Evolutionary conservation across 2,329 filamentous ascomycete genomes (phyloP).

Genomic region (Penicillium sp.): DNA sequence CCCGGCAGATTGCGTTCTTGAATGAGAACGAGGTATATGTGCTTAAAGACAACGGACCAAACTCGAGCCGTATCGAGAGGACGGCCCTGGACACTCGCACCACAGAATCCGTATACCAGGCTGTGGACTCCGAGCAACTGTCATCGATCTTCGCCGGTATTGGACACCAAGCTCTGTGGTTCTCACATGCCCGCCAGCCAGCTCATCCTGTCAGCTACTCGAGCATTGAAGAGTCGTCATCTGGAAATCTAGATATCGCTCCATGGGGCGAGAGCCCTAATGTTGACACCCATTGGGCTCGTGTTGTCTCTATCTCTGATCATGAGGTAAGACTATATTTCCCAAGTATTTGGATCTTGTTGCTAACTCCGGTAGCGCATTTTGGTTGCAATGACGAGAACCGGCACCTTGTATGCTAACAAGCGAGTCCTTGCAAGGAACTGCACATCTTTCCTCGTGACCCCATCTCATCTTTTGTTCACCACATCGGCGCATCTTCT

Average conservation of each 20-base stretch:
- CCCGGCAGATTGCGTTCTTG: constrained; percentile 48
- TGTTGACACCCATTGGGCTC: constrained; percentile 39
- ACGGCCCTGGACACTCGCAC: constrained; percentile 34
- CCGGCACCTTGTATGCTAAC: constrained; percentile 76
- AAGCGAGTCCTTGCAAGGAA: constrained; percentile 72
- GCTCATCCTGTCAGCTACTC: constrained; percentile 31
- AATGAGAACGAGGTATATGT: constrained; percentile 43
- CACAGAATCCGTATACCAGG: constrained; percentile 29
- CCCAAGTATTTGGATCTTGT: neutral
- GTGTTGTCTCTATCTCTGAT: constrained; percentile 34
- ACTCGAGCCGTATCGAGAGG: constrained; percentile 28
- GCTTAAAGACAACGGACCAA: constrained; percentile 35
- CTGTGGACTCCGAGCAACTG: constrained; percentile 33
- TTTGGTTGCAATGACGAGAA: constrained; percentile 66
- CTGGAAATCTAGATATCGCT: constrained; percentile 15
- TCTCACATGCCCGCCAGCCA: constrained; percentile 29
- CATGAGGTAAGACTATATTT: constrained; percentile 34
- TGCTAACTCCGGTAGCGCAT: constrained; percentile 38
- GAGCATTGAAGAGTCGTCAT: constrained; percentile 17
- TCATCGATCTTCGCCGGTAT: constrained; percentile 37
- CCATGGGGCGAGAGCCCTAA: constrained; percentile 33
- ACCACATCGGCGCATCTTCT: constrained; percentile 90
- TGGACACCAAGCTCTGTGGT: constrained; percentile 36
- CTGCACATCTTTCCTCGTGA: constrained; percentile 86
- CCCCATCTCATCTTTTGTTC: constrained; percentile 78